Conservation (phyloP, 495 filamentous ascomycete species). For the Talaromyces ruber region DNA sequence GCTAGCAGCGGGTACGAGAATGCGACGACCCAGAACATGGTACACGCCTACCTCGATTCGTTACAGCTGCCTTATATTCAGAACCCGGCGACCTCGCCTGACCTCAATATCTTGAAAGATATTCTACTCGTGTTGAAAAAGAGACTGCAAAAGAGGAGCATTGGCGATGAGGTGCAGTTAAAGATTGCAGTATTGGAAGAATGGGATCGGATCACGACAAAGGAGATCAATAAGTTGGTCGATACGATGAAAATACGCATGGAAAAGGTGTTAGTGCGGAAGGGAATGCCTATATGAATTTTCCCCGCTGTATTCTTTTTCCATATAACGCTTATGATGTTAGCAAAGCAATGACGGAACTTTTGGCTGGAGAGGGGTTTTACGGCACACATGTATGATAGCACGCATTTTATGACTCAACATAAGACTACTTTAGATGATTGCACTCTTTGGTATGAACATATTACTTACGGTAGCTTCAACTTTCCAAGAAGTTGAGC, state of each 20-base stretch:
- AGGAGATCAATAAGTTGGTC: constrained; percentile 9
- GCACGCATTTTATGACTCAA: background rate
- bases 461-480: background rate
- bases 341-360: background rate
- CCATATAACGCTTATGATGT: background rate
- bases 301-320: background rate
- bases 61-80: constrained; percentile 5
- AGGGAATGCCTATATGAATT: constrained; percentile 7
- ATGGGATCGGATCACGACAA: constrained; percentile 7
- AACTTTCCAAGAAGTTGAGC: no score
- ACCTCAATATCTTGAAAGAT: constrained; percentile 8
- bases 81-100: constrained; percentile 5
- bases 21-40: constrained; percentile 4
- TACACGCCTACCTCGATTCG: constrained; percentile 7
- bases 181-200: constrained; percentile 7
- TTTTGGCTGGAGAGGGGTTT: background rate
- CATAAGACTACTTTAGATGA: background rate
- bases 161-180: constrained; percentile 2
- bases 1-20: background rate
- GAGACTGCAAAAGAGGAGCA: constrained; percentile 5
- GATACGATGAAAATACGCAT: constrained; percentile 8
- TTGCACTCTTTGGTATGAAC: background rate
- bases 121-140: constrained; percentile 7
- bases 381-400: background rate
- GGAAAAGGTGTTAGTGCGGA: constrained; percentile 3